Base-by-base conservation (phyloP, 495 filamentous ascomycete genomes). In the Penicillium mononematosum region DNA sequence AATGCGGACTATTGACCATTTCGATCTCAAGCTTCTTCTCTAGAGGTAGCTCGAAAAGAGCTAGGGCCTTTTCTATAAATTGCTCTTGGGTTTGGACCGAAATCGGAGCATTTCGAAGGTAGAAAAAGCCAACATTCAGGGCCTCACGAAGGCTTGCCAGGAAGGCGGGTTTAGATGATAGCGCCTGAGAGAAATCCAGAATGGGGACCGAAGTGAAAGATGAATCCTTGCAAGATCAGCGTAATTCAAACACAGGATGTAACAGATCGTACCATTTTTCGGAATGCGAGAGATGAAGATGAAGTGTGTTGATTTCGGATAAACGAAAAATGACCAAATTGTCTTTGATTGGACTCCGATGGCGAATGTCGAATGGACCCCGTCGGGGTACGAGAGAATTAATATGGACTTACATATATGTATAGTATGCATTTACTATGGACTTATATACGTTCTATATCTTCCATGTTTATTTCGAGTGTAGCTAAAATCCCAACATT, bases 91-190 rank as follows among this genome's bases (percentile, higher is more conserved):
- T 70, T 29, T 81, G 69, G 11, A 85, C 75, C 14, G 88, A 75
- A 43, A 97, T 84, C 4, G 90, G 90, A 1, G 89, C 85, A 65
- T 97, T 92, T 59, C 84, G 85, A 50, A 98, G 82, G 64, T 98
- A 98, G 53, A 97, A 77, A 67, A 98, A 97, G 5, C 94, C 94
- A 32, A 96, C 90, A 71, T 93, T 88, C 65, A 98, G 77, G 0
- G 92, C 91, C 63, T 89, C 78, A 19, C 88, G 87, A 14, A 98
- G 80, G 11, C 86, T 71, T 0, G 80, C 72, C 0, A 98, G 77
- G 69, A 96, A 97, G 8, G 59, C 65, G 1, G 86, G 78, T 70
- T 96, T 92, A 9, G 75, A 67, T n/a, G 85, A 75, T 50, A 75
- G 70, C 25, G 88, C 80, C 22, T 84, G 76, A 2, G 89, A 81